Conservation (phyloP, 2,329 filamentous ascomycete species). For the Cryphonectria naterciae region DNA sequence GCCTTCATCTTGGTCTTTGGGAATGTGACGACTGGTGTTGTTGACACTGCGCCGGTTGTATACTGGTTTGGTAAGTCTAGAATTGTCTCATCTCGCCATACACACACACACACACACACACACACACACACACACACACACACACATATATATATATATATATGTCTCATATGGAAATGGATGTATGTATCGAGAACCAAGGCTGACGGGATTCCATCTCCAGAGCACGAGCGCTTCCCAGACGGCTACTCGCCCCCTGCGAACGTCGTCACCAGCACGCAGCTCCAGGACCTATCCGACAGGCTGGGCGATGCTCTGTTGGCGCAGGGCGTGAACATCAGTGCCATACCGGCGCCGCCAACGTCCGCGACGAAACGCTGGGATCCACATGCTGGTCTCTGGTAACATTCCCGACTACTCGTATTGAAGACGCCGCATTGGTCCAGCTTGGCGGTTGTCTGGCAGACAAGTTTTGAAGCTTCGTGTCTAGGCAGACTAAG, state of each 20-base stretch:
- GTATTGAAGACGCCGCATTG: background rate
- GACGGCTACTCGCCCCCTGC: slow-evolving; percentile 11
- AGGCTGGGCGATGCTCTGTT: slow-evolving; percentile 18
- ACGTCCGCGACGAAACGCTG: background rate
- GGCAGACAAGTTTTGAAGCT: background rate
- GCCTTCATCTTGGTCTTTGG: slow-evolving; percentile 55
- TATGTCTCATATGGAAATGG: no score
- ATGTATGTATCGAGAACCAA: background rate
- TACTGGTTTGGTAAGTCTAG: slow-evolving; percentile 48
- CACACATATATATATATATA: no score
- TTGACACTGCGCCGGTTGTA: slow-evolving; percentile 43
- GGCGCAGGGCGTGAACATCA: slow-evolving; percentile 19
- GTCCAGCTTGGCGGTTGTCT: background rate
- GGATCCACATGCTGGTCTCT: slow-evolving; percentile 5
- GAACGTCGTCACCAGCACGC: slow-evolving; percentile 13
- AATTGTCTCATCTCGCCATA: background rate
- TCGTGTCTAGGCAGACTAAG: background rate
- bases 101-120: background rate
- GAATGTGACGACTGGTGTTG: slow-evolving; percentile 43
- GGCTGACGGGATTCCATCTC: background rate
- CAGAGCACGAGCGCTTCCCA: slow-evolving; percentile 28
- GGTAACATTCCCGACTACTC: background rate
- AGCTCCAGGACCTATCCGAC: slow-evolving; percentile 13
- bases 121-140: no score
- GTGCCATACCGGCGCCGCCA: slow-evolving; percentile 5